Conservation (phyloP, 306 rosid species). For the Dryas drummondii region DNA sequence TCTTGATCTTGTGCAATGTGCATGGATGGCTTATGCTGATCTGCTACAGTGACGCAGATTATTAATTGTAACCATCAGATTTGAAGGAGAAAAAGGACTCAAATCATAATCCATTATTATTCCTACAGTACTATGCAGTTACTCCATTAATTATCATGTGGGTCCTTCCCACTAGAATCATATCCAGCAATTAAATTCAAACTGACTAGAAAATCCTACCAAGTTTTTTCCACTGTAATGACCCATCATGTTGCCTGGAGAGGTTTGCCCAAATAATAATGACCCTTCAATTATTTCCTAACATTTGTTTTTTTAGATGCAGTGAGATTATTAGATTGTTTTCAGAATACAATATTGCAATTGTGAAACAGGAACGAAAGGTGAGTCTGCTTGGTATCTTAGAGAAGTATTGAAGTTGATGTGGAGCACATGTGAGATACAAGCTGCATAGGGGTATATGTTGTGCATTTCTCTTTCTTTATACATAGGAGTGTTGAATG, state of each 20-base stretch:
- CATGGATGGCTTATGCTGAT: background rate
- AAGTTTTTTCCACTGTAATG: background rate
- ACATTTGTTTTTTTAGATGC: background rate
- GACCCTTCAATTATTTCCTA: background rate
- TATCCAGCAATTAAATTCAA: background rate
- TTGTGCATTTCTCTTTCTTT: background rate
- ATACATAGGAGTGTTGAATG: no score
- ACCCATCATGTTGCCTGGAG: background rate
- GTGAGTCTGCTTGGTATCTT: background rate
- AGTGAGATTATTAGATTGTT: background rate
- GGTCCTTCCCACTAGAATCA: slow-evolving; percentile 21
- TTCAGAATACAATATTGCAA: background rate
- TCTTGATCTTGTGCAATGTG: no score
- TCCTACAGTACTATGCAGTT: background rate
- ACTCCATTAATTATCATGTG: background rate
- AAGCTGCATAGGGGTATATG: slow-evolving; percentile 4
- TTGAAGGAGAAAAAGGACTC: background rate
- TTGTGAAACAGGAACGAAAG: background rate
- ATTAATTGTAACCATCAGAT: background rate
- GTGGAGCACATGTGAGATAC: slow-evolving; percentile 5
- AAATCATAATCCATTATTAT: background rate
- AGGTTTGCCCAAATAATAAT: background rate
- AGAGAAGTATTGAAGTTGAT: background rate
- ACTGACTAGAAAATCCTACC: background rate
- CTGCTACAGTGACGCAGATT: background rate